These are phyloP conservation scores for Quercus phellos DNA, from an alignment of 331 rosid genomes.

Conservation along the genomic window DNA sequence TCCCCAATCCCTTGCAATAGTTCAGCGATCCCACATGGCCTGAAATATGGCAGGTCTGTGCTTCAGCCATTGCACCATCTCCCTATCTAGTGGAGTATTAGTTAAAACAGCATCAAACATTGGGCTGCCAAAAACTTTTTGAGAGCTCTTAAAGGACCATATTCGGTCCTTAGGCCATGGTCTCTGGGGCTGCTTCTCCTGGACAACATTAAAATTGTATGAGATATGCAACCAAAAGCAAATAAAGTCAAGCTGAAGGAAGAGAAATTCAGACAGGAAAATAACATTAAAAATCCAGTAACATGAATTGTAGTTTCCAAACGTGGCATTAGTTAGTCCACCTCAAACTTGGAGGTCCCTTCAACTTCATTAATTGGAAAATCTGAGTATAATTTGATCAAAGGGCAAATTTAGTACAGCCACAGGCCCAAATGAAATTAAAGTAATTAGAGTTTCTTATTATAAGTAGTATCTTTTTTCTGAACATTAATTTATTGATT, in stretches of 20 bases:
- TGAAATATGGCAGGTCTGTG: constrained; percentile 74
- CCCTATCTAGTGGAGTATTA: constrained; percentile 64
- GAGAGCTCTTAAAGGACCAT: constrained; percentile 75
- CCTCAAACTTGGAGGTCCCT: background rate
- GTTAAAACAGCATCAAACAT: constrained; percentile 74
- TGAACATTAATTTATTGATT: background rate
- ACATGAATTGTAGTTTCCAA: background rate
- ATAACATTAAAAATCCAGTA: background rate
- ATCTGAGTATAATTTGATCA: background rate
- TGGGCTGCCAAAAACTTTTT: constrained; percentile 81
- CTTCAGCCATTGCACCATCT: constrained; percentile 93
- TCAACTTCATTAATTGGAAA: background rate
- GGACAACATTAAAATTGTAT: constrained; percentile 8
- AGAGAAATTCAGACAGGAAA: background rate
- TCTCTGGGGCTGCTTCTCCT: constrained; percentile 93
- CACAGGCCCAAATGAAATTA: background rate
- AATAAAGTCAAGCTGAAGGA: background rate
- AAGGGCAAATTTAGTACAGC: background rate
- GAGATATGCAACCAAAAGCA: constrained; percentile 4
- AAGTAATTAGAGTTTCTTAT: background rate
- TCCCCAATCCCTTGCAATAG: constrained; percentile 39
- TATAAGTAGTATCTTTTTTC: background rate
- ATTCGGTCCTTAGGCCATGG: constrained; percentile 93
- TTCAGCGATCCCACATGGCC: constrained; percentile 77
- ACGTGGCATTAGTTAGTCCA: background rate